These are phyloP conservation scores for Leccinum disarticulatum DNA, from an alignment of 768 basidiomycete species.

Conservation along the genomic window DNA sequence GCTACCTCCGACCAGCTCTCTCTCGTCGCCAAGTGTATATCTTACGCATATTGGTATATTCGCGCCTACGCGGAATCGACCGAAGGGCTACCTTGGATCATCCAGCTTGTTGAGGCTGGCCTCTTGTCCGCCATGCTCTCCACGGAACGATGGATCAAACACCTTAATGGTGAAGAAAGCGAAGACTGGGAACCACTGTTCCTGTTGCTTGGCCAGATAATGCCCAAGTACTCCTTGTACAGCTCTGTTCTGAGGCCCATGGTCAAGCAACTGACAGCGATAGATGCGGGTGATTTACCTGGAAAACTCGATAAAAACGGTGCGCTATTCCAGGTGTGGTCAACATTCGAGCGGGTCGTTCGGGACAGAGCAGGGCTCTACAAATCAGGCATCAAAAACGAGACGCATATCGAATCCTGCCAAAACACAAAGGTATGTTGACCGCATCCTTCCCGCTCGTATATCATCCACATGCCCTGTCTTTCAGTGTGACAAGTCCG, in stretches of 20 bases:
- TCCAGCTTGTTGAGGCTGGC: conserved; percentile 25
- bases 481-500: conserved; percentile 25
- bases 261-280: conserved; percentile 12
- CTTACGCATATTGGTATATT: conserved; percentile 32
- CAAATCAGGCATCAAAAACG: conserved; percentile 3
- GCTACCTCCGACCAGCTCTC: background rate
- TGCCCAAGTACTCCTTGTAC: conserved; percentile 30
- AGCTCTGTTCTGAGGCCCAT: conserved; percentile 19
- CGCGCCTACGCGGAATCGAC: conserved; percentile 28
- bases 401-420: conserved; percentile 23
- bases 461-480: background rate
- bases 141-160: conserved; percentile 26
- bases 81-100: conserved; percentile 28
- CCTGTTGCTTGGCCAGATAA: conserved; percentile 22
- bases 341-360: conserved; percentile 20
- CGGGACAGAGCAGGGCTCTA: conserved; percentile 16
- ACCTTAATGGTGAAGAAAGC: conserved; percentile 16
- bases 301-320: conserved; percentile 19
- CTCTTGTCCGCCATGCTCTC: conserved; percentile 27
- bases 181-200: conserved; percentile 33
- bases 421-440: conserved; percentile 26
- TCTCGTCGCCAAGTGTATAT: conserved; percentile 27
- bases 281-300: conserved; percentile 13
- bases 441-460: background rate
- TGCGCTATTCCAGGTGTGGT: conserved; percentile 21